phyloP scores from a whole-genome alignment of 495 filamentous ascomycete species.

The Lophium mytilinum region DNA sequence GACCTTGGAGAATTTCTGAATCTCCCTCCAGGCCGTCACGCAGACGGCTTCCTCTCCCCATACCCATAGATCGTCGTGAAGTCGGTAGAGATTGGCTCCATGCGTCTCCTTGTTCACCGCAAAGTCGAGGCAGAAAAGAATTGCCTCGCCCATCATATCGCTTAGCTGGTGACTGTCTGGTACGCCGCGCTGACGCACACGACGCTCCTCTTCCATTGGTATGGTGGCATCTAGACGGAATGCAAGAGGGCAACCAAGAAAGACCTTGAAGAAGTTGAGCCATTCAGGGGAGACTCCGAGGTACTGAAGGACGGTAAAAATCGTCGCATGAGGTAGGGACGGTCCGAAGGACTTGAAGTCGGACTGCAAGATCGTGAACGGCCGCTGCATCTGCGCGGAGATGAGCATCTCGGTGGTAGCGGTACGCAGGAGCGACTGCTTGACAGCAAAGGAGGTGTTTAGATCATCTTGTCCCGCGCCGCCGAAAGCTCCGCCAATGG shows the following conservation, averaged over 20 bases:
- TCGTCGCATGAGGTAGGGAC: conserved; percentile 23
- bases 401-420: conserved; percentile 25
- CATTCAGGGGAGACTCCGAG: conserved; percentile 28
- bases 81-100: conserved; percentile 23
- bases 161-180: conserved; percentile 26
- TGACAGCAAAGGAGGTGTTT: conserved; percentile 19
- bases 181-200: conserved; percentile 22
- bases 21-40: conserved; percentile 21
- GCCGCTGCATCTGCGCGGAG: conserved; percentile 24
- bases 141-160: conserved; percentile 24
- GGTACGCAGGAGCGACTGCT: conserved; percentile 25
- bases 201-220: not conserved
- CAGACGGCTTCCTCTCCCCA: conserved; percentile 23
- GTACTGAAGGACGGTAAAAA: conserved; percentile 25
- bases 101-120: conserved; percentile 26
- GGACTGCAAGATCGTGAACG: conserved; percentile 21
- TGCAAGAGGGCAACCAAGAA: conserved; percentile 22
- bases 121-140: conserved; percentile 30
- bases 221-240: conserved; percentile 23
- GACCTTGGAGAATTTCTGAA: conserved; percentile 22
- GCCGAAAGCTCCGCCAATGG: not conserved
- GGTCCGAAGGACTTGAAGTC: conserved; percentile 28
- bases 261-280: conserved; percentile 27
- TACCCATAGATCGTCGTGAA: conserved; percentile 32
- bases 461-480: not conserved